Evolutionary conservation across 2,329 filamentous ascomycete species (phyloP).

Genomic region (Botrytis elliptica): DNA sequence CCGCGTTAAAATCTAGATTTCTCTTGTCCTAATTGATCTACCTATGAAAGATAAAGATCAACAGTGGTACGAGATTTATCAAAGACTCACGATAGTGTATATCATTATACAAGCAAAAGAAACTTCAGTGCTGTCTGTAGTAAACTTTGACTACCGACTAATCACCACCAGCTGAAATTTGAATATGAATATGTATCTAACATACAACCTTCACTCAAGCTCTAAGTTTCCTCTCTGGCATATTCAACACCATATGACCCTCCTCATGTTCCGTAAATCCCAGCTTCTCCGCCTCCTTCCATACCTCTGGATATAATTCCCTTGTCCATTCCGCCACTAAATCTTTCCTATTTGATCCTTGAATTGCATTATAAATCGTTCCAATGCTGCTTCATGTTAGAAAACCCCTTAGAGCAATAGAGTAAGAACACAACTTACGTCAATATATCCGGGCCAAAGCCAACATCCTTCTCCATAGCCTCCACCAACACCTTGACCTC

Average conservation of each 20-base stretch:
- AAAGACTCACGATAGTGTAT: not conserved
- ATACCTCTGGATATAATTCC: slow-evolving; percentile 64
- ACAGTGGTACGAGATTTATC: not conserved
- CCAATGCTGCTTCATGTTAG: slow-evolving; percentile 57
- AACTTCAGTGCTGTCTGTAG: not conserved
- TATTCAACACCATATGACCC: slow-evolving; percentile 34
- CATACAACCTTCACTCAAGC: slow-evolving; percentile 22
- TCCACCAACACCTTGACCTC: slow-evolving; percentile 66
- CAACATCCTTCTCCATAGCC: slow-evolving; percentile 64
- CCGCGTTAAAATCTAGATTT: not conserved
- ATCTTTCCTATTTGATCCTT: slow-evolving; percentile 62
- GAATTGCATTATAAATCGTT: slow-evolving; percentile 72
- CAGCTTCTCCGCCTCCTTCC: slow-evolving; percentile 56
- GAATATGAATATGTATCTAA: not conserved
- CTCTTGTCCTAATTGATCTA: not conserved
- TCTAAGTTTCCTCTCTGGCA: slow-evolving; percentile 31
- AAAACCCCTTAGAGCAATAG: not conserved
- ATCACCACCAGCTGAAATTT: too few relatives aligned
- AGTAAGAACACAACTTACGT: slow-evolving; percentile 58
- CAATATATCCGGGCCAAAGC: slow-evolving; percentile 63
- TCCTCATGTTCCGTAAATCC: slow-evolving; percentile 34
- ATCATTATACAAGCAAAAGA: not conserved
- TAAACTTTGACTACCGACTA: not conserved
- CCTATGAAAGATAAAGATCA: too few relatives aligned
- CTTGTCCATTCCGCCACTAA: slow-evolving; percentile 74